Conservation (phyloP, 306 rosid species). For the Abrus precatorius region DNA sequence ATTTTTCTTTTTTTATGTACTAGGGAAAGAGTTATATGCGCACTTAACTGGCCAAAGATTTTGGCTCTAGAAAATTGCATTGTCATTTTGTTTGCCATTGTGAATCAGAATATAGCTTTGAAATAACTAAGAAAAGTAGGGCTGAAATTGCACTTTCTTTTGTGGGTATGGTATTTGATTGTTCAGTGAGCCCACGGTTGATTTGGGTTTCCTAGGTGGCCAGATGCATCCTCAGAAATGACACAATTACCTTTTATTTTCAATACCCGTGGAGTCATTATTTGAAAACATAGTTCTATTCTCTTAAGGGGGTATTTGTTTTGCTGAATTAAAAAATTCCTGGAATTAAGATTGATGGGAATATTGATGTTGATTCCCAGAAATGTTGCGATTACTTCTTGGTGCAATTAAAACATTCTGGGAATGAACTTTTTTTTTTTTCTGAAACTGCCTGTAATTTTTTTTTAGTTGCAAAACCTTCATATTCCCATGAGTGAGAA, state of each 20-base stretch:
- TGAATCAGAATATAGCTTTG: conserved; percentile 6
- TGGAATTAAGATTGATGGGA: neutral
- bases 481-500: conserved; percentile 19
- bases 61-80: conserved; percentile 11
- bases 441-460: neutral
- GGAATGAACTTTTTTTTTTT: neutral
- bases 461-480: conserved; percentile 25
- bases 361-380: neutral
- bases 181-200: conserved; percentile 24
- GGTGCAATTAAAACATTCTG: neutral
- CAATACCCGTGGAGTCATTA: neutral
- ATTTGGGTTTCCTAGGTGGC: conserved; percentile 39
- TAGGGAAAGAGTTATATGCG: neutral
- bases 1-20: neutral
- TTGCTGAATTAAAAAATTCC: neutral
- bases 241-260: neutral
- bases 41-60: neutral
- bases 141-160: conserved; percentile 11
- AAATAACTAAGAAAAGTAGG: conserved; percentile 1
- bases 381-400: conserved; percentile 15
- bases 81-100: conserved; percentile 2
- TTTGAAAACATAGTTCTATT: neutral
- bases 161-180: conserved; percentile 9
- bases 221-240: conserved; percentile 8
- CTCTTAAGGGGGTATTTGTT: conserved; percentile 2